These are phyloP conservation scores for Glonium stellatum DNA, from an alignment of 495 filamentous ascomycete species.

Conservation along the genomic window DNA sequence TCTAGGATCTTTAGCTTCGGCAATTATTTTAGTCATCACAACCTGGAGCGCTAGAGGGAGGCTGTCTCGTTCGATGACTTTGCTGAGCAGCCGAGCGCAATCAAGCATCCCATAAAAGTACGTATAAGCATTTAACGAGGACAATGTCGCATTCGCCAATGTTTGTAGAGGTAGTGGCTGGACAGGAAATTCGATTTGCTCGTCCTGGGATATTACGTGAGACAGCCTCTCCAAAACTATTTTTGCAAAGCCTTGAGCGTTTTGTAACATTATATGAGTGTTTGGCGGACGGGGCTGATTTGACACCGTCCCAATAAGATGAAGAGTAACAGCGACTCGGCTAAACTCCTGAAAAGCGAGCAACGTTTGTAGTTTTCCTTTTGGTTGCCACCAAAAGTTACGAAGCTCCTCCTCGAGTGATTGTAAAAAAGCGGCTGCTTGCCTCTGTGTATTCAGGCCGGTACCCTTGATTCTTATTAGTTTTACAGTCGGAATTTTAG, in stretches of 20 bases:
- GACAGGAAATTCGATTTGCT: neutral
- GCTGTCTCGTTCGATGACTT: neutral
- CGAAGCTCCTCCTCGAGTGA: neutral
- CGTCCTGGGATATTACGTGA: neutral
- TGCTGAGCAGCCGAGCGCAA: neutral
- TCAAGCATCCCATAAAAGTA: neutral
- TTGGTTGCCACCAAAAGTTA: neutral
- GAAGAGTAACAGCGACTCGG: neutral
- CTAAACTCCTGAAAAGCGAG: neutral
- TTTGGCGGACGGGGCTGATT: neutral
- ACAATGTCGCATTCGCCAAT: neutral
- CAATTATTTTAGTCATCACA: neutral
- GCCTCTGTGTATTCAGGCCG: too few relatives aligned
- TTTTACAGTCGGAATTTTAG: neutral
- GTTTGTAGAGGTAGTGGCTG: neutral
- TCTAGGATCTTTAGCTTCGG: neutral
- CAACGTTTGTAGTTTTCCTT: neutral
- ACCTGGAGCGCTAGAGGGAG: neutral
- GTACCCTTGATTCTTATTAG: neutral
- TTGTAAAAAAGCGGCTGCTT: neutral
- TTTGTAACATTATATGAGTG: neutral
- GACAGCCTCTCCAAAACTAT: neutral
- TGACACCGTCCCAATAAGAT: neutral
- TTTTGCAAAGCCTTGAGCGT: neutral
- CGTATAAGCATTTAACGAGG: neutral